phyloP scores from a whole-genome alignment of 2,329 filamentous ascomycete species.

The Stemphylium vesicarium region DNA sequence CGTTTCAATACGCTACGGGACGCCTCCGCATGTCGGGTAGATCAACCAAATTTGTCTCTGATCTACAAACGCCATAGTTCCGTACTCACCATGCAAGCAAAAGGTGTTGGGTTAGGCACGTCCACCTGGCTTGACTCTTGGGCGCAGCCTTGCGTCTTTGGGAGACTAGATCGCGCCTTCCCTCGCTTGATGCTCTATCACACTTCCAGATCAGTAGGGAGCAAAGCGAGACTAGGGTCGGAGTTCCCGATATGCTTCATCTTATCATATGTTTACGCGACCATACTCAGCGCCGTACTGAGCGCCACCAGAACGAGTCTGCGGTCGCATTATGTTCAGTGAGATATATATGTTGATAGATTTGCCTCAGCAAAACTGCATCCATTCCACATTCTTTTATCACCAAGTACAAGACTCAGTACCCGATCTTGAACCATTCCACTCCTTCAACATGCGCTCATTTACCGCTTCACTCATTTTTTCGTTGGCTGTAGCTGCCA shows the following conservation, averaged over 20 bases:
- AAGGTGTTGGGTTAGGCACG: not conserved
- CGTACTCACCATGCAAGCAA: not conserved
- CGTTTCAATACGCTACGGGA: constrained; percentile 2
- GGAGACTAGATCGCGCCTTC: not conserved
- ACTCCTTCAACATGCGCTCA: not conserved
- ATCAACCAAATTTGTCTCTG: not conserved
- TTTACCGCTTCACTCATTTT: constrained; percentile 1
- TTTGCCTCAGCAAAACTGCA: not conserved
- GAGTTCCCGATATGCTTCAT: not conserved
- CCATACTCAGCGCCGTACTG: not conserved
- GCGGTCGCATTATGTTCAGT: not conserved
- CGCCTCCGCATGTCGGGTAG: not conserved
- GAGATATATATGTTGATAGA: not conserved
- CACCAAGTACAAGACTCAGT: not conserved
- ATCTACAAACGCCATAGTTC: not conserved
- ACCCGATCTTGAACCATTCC: constrained; percentile 1
- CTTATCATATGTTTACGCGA: not conserved
- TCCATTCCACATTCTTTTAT: no score
- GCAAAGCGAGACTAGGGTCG: not conserved
- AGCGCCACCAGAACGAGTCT: not conserved
- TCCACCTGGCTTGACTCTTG: not conserved
- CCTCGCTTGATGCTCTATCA: not conserved
- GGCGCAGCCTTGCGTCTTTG: not conserved
- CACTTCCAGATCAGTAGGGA: not conserved
- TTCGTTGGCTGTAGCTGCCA: not conserved